A percentile compares a stretch with the other conserved stretches of the same genome.
These are phyloP conservation scores for Biscogniauxia sp. DNA, from an alignment of 2,329 filamentous ascomycete genomes.

Conservation along the genomic window DNA sequence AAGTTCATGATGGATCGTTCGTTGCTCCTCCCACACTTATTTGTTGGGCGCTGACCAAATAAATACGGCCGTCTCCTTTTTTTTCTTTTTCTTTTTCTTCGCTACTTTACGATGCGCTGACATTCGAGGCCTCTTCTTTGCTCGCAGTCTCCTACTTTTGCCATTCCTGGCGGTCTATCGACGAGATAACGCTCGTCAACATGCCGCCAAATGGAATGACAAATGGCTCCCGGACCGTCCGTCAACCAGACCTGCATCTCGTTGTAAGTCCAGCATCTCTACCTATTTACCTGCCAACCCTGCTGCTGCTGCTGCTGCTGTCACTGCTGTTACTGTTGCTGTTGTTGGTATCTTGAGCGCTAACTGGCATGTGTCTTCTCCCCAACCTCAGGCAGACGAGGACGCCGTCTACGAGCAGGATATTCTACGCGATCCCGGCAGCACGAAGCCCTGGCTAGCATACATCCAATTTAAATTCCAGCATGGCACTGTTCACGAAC, in stretches of 20 bases:
- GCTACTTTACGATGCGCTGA: slow-evolving; percentile 19
- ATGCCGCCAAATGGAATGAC: slow-evolving; percentile 33
- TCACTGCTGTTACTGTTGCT: too few relatives aligned
- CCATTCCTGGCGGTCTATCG: slow-evolving; percentile 18
- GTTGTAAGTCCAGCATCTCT: slow-evolving; percentile 37
- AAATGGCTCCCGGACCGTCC: slow-evolving; percentile 30
- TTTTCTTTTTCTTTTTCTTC: slow-evolving; percentile 1
- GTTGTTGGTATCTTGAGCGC: too few relatives aligned
- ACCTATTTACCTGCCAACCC: too few relatives aligned
- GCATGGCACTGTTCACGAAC: slow-evolving; percentile 81
- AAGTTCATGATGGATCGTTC: slow-evolving; percentile 10
- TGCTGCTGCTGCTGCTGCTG: too few relatives aligned
- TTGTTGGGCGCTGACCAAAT: slow-evolving; percentile 1
- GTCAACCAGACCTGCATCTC: slow-evolving; percentile 47
- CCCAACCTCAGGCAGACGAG: slow-evolving; percentile 65
- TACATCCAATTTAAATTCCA: slow-evolving; percentile 90
- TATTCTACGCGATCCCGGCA: slow-evolving; percentile 79
- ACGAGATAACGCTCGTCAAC: slow-evolving; percentile 20
- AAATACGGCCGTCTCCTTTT: not conserved
- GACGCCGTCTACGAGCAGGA: slow-evolving; percentile 97
- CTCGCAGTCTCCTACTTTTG: slow-evolving; percentile 3
- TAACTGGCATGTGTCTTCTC: not conserved
- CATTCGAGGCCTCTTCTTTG: slow-evolving; percentile 9
- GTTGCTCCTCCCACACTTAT: slow-evolving; percentile 5
- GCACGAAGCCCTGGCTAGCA: slow-evolving; percentile 89